Base-by-base conservation (phyloP, 1,284 basidiomycete genomes). In the Irpex sp. region DNA sequence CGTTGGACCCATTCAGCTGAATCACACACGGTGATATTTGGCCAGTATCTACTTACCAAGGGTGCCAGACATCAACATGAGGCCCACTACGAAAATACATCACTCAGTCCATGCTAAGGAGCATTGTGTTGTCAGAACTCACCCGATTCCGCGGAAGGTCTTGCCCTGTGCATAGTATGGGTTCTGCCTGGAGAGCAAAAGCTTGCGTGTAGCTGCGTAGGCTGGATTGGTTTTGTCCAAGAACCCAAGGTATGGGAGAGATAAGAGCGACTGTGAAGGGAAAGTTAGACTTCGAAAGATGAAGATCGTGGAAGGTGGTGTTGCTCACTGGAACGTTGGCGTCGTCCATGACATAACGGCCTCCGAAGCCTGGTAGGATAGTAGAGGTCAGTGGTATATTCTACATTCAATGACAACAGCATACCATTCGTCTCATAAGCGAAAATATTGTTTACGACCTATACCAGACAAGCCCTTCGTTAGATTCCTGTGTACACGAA, bases 181-280 rank as follows among this genome's bases (percentile, higher is more conserved):
- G 69, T 92, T 91, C 58, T 76, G 72, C 5, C 78, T 73, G 0
- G 89, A 91, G 57, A 92, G 72, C 13, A 92, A 70, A 33, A 85
- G 64, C 59, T 86, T 80, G 43, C 84, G 83, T 1, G 90, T 92
- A 26, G 82, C 81, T 36, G 84, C 70, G 69, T 91, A 92, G 0
- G 81, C 76, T 4, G 82, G 73, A 65, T 91, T 70, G 26, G 74
- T 75, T 66, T 79, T 89, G 60, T 87, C 79, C 61, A 92, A 74
- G 75, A 92, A 92, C 0, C 88, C 89, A 15, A 93, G 82, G 69
- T 92, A 93, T 13, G 90, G 90, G 46, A 93, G 78, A 0, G 90
- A 89, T 17, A 93, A 76, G 13, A 92, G 75, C 0, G 90, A 90
- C 86, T 90, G 58, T n/a, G 19, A 8, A 50, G 13, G 15, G 13